Percentiles rank a stretch among this genome's conserved stretches.
Evolutionary conservation across 2,329 filamentous ascomycete species (phyloP).

Genomic region (Nothophoma quercina): DNA sequence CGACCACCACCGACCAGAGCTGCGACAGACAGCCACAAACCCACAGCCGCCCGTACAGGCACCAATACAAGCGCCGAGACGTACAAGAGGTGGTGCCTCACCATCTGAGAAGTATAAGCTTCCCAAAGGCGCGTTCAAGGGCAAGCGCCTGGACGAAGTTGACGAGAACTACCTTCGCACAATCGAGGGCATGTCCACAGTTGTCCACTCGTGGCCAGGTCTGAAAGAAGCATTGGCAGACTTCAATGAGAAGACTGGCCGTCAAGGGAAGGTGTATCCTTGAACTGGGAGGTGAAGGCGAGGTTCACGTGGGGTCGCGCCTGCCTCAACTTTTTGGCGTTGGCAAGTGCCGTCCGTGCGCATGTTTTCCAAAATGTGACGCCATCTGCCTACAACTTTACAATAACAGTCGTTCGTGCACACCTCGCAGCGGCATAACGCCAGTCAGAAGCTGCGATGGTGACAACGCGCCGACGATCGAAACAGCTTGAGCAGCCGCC

Average conservation of each 20-base stretch:
- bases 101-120: constrained; percentile 19
- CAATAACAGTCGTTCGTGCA: not conserved
- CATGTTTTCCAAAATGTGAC: not conserved
- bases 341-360: constrained; percentile 8
- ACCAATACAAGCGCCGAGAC: constrained; percentile 12
- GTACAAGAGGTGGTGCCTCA: constrained; percentile 1
- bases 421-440: not conserved
- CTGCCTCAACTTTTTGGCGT: constrained; percentile 13
- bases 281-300: not conserved
- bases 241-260: constrained; percentile 32
- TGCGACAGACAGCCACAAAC: constrained; percentile 17
- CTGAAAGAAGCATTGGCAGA: constrained; percentile 28
- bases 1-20: constrained; percentile 32
- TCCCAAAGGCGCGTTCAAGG: constrained; percentile 19
- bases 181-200: constrained; percentile 27
- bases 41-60: constrained; percentile 7
- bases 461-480: constrained; percentile 12
- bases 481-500: constrained; percentile 5
- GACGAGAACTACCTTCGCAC: constrained; percentile 30
- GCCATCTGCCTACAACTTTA: constrained; percentile 1
- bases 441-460: not conserved
- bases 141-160: constrained; percentile 26
- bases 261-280: constrained; percentile 11
- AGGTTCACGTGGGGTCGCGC: constrained; percentile 16
- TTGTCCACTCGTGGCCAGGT: constrained; percentile 28